A percentile compares a stretch with the other conserved stretches of the same genome.
These are phyloP conservation scores for Penicillium goetzii DNA, from an alignment of 495 filamentous ascomycete genomes.

Conservation along the genomic window DNA sequence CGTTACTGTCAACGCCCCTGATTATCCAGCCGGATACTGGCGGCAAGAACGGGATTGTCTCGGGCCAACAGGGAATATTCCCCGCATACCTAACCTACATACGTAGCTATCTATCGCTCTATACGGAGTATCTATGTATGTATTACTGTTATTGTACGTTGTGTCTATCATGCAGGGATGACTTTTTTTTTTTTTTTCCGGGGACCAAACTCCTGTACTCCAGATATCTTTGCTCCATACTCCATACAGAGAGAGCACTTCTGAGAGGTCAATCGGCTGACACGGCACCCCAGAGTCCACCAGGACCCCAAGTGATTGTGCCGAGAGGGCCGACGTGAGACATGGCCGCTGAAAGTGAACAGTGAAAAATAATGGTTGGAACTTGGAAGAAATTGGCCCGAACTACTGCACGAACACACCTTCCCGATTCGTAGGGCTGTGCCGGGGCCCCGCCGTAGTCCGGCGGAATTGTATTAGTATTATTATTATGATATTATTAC, in stretches of 20 bases:
- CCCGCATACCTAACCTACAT: background rate
- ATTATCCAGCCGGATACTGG: background rate
- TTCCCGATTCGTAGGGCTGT: background rate
- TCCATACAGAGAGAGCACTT: background rate
- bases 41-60: background rate
- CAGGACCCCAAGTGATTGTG: background rate
- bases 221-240: background rate
- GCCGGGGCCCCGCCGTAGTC: constrained; percentile 5
- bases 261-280: background rate
- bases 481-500: too few relatives aligned
- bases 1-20: background rate
- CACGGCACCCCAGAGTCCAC: background rate
- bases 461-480: background rate
- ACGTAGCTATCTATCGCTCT: background rate
- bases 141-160: too few relatives aligned
- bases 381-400: background rate
- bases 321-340: background rate
- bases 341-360: background rate
- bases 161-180: background rate
- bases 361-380: too few relatives aligned
- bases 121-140: background rate
- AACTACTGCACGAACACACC: background rate
- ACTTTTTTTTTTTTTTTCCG: background rate
- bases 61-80: background rate
- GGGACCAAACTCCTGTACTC: background rate